Evolutionary conservation across 2,329 filamentous ascomycete species (phyloP).

Genomic region (Pyricularia sp.): DNA sequence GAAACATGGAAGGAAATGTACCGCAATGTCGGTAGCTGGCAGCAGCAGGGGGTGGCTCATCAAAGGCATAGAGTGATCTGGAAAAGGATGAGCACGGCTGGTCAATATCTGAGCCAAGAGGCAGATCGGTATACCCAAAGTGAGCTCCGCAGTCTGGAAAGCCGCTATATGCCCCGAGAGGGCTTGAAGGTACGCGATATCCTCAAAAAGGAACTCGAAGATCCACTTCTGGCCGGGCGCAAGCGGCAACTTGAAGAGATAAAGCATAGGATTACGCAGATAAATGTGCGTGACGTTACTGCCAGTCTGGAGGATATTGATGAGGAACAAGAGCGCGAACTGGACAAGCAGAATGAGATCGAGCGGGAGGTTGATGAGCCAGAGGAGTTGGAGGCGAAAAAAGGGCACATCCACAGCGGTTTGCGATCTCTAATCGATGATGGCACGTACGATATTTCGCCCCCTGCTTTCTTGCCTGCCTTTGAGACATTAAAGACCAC

Average conservation of each 20-base stretch:
- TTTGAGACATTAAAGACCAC: conserved; percentile 29
- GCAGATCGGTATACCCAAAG: background rate
- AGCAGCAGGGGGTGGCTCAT: background rate
- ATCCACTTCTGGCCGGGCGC: background rate
- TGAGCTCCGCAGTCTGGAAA: conserved; percentile 23
- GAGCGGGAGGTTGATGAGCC: conserved; percentile 47
- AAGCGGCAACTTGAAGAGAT: background rate
- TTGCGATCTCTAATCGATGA: conserved; percentile 28
- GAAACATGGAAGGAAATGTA: conserved; percentile 12
- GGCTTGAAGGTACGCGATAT: background rate
- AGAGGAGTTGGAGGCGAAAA: conserved; percentile 21
- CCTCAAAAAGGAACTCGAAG: background rate
- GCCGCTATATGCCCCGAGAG: conserved; percentile 35
- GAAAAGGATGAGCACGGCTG: background rate
- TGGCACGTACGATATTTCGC: conserved; percentile 20
- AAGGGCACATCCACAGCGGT: conserved; percentile 32
- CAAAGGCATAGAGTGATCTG: background rate
- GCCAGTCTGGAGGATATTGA: conserved; percentile 17
- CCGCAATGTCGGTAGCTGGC: background rate
- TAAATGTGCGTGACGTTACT: background rate
- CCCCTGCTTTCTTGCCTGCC: conserved; percentile 29
- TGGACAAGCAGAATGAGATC: conserved; percentile 53
- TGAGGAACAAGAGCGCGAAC: conserved; percentile 62
- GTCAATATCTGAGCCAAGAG: background rate
- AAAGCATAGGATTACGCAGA: background rate